Percentiles rank a stretch among this genome's conserved stretches.
Conservation (phyloP, 2,329 filamentous ascomycete genomes). For the Stagonosporopsis vannaccii region DNA sequence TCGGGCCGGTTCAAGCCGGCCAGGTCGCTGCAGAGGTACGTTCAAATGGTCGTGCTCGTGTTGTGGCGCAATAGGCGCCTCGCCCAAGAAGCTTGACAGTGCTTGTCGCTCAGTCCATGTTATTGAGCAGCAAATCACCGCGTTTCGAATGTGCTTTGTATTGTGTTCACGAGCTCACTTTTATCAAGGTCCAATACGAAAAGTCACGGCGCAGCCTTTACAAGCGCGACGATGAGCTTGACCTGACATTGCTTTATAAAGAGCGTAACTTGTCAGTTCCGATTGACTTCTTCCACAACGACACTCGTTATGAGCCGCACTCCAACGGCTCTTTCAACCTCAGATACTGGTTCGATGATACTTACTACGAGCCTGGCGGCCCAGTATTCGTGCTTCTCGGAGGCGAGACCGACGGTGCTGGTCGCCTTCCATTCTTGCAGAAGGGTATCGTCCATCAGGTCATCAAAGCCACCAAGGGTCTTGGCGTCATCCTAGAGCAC, state of each 20-base stretch:
- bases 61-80: conserved; percentile 6
- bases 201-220: conserved; percentile 27
- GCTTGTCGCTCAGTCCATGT: background rate
- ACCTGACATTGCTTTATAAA: conserved; percentile 54
- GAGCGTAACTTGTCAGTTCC: conserved; percentile 63
- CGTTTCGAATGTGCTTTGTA: background rate
- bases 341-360: conserved; percentile 84
- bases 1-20: conserved; percentile 23
- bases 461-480: conserved; percentile 68
- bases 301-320: conserved; percentile 79
- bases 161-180: background rate
- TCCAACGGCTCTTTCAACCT: conserved; percentile 71
- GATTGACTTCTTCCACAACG: conserved; percentile 85
- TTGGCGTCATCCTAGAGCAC: conserved; percentile 85
- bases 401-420: conserved; percentile 72
- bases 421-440: conserved; percentile 72
- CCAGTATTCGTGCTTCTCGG: conserved; percentile 79
- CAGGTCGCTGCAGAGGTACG: conserved; percentile 37
- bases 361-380: conserved; percentile 76
- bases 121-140: too few relatives aligned
- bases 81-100: conserved; percentile 7
- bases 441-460: conserved; percentile 79
- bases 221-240: conserved; percentile 40
- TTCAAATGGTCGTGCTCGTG: background rate
- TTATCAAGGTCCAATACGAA: conserved; percentile 23